Percentiles rank a stretch among this genome's conserved stretches.
These are phyloP conservation scores for Brassica juncea DNA, from an alignment of 345 rosid species.

Conservation along the genomic window DNA sequence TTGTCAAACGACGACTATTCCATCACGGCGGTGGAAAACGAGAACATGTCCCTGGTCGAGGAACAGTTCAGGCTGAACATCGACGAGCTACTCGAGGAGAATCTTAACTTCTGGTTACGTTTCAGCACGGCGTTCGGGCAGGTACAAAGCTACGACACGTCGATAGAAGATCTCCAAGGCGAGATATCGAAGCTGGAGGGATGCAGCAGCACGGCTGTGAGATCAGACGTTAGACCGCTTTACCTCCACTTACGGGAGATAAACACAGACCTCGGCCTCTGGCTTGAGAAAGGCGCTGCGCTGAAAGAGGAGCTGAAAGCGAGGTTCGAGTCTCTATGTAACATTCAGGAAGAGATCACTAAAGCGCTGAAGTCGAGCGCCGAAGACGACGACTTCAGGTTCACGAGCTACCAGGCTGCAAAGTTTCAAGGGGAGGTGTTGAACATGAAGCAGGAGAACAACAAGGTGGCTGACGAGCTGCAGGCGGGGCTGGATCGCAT, in stretches of 20 bases:
- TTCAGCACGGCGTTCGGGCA: constrained; percentile 79
- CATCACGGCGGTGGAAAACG: constrained; percentile 39
- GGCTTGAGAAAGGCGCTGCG: constrained; percentile 71
- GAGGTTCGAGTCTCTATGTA: constrained; percentile 73
- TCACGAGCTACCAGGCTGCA: constrained; percentile 95
- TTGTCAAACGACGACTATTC: constrained; percentile 46
- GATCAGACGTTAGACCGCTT: constrained; percentile 72
- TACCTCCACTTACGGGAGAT: constrained; percentile 74
- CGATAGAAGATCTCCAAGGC: constrained; percentile 66
- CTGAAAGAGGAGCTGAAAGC: constrained; percentile 78
- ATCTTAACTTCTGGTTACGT: constrained; percentile 95
- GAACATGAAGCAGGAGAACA: constrained; percentile 99
- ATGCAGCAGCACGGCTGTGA: constrained; percentile 49
- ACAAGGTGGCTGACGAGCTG: constrained; percentile 87
- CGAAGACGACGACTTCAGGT: constrained; percentile 84
- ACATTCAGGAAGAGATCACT: constrained; percentile 82
- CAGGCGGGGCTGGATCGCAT: constrained; percentile 90
- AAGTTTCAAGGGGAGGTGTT: constrained; percentile 94
- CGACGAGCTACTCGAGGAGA: constrained; percentile 89
- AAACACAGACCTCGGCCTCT: constrained; percentile 63
- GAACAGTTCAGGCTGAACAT: constrained; percentile 68
- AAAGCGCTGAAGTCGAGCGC: constrained; percentile 74
- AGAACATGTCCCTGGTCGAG: constrained; percentile 56
- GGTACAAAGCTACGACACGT: constrained; percentile 74
- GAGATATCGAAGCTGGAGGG: constrained; percentile 67